Conservation (phyloP, 805 yeast species). For the Cyberlindnera euphorbiiphila region DNA sequence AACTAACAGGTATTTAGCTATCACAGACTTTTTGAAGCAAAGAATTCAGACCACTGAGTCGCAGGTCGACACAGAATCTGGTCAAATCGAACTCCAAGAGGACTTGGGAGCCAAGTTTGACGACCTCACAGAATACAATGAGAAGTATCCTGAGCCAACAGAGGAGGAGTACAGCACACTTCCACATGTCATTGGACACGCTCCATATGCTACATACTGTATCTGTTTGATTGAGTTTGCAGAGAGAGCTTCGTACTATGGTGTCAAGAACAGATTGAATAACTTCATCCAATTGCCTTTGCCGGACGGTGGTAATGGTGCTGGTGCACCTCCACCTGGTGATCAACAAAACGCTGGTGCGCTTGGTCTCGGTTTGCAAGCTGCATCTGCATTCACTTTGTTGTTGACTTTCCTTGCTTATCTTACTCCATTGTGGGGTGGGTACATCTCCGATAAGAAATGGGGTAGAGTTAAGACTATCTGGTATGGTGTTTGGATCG, state of each 20-base stretch:
- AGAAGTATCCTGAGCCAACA: conserved; percentile 37
- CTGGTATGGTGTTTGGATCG: conserved; percentile 53
- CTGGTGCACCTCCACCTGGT: conserved; percentile 25
- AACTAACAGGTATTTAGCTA: conserved; percentile 1
- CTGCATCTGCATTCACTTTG: conserved; percentile 69
- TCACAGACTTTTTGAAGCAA: conserved; percentile 4
- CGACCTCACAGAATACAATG: conserved; percentile 15
- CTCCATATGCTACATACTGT: conserved; percentile 46
- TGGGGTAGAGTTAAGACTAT: conserved; percentile 73
- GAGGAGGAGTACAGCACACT: conserved; percentile 37
- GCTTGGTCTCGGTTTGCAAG: conserved; percentile 52
- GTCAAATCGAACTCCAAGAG: not conserved
- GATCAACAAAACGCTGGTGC: conserved; percentile 42
- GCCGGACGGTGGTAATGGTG: conserved; percentile 37
- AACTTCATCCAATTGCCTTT: conserved; percentile 66
- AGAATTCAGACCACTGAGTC: not conserved
- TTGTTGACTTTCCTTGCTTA: conserved; percentile 82
- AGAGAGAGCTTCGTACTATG: conserved; percentile 80
- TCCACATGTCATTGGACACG: conserved; percentile 40
- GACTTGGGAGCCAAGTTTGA: conserved; percentile 4
- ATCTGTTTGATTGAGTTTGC: conserved; percentile 70
- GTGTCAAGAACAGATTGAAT: conserved; percentile 70
- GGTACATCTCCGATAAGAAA: conserved; percentile 68
- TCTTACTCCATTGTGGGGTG: conserved; percentile 75
- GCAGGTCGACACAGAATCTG: conserved; percentile 3